Evolutionary conservation across 768 basidiomycete species (phyloP), one percentile per base, ranked within the genome.

Genomic region (Xanthoconium purpureum): DNA sequence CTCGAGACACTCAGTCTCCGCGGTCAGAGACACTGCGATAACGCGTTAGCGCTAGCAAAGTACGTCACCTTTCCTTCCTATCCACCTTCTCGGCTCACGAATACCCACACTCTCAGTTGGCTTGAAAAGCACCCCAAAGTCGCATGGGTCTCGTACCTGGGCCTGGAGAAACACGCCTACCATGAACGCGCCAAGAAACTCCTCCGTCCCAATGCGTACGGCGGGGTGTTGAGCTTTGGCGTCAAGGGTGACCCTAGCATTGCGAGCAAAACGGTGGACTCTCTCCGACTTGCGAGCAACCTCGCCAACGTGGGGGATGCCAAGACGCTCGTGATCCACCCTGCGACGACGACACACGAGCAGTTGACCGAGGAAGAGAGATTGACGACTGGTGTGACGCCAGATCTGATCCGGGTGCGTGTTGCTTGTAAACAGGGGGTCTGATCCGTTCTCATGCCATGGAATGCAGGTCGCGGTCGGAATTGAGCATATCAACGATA

Each of bases 151-250:
- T 85, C 84, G 0, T 94, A 93, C 65, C 80, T 85, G 40, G 92
- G 92, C 7, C 79, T 92, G 1, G 66, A 71, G 48, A 71, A 66
- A 3, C 92, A 94, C 68, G 67, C 76, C 1, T 85, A 83, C 36
- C 78, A 94, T 69, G 70, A 71, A 45, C 66, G 78, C 7, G 90
- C 89, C 12, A 76, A 78, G 63, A 74, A 78, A 55, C 72, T 84
- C 35, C 72, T 91, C 50, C 76, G 85, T 6, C 68, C 73, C 1
- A 50, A 68, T n/a, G 71, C 75, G 3, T 92, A 76, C 55, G 88
- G 90, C 5, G 91, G 89, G 20, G 80, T 94, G 61, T 72, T 94
- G 48, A 88, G 79, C 71, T 92, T 94, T 63, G 92, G 91, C 9
- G 70, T 91, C 58, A 84, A 84, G 62, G 88, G 85, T 17, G 78